phyloP scores from a whole-genome alignment of 495 filamentous ascomycete genomes.

The Astrocystis sublimbata region DNA sequence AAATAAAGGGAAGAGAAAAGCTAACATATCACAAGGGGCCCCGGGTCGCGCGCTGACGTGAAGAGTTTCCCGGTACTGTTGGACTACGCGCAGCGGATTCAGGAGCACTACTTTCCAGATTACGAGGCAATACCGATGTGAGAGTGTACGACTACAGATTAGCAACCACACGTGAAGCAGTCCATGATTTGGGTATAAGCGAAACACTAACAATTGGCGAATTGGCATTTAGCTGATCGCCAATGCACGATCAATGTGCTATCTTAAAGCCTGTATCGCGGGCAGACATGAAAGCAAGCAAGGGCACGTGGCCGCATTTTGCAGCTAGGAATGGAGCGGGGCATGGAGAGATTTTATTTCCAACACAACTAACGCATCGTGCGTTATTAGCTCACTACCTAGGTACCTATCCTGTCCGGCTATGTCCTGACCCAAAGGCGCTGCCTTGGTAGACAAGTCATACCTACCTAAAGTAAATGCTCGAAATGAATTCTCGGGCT shows the following conservation, averaged over 20 bases:
- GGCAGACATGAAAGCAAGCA: too few species aligned
- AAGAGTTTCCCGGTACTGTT: conserved; percentile 48
- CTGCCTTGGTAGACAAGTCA: background rate
- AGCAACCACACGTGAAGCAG: background rate
- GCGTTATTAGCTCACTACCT: background rate
- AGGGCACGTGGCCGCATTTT: background rate
- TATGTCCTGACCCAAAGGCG: background rate
- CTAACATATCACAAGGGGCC: conserved; percentile 38
- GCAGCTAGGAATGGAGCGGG: background rate
- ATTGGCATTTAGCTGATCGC: too few species aligned
- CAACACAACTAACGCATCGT: background rate
- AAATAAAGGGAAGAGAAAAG: background rate
- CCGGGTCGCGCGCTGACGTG: conserved; percentile 46
- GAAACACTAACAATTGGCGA: too few species aligned
- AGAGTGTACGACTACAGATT: background rate
- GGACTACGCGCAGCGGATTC: conserved; percentile 60
- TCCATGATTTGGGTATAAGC: background rate
- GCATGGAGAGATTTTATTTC: background rate
- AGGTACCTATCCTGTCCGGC: background rate
- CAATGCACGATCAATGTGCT: too few species aligned
- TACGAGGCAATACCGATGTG: conserved; percentile 41
- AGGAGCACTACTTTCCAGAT: conserved; percentile 60
- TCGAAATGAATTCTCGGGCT: background rate
- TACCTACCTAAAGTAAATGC: background rate
- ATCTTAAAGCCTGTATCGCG: too few species aligned